Evolutionary conservation across 306 rosid genomes (phyloP).

Genomic region (Pyrus pyrifolia): DNA sequence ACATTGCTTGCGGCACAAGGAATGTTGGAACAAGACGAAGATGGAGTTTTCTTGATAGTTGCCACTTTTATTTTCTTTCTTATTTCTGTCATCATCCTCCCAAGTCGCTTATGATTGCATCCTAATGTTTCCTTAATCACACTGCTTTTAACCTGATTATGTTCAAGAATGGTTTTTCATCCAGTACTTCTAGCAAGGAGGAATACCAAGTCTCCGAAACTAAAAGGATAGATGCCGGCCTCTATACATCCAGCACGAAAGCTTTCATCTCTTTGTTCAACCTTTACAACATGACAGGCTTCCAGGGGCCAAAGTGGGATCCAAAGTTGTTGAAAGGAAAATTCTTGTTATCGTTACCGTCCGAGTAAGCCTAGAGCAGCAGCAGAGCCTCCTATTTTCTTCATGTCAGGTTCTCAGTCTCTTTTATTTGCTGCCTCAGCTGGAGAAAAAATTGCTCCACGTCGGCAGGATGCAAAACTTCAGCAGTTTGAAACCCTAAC

Average conservation of each 20-base stretch:
- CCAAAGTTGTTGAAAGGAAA: background rate
- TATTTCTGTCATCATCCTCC: background rate
- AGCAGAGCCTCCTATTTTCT: background rate
- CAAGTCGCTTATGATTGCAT: background rate
- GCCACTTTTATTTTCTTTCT: too few relatives aligned
- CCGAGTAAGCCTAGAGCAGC: background rate
- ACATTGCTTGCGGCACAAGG: background rate
- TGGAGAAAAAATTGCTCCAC: background rate
- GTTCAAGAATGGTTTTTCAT: background rate
- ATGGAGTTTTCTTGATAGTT: too few relatives aligned
- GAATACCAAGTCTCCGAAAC: background rate
- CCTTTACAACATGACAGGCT: background rate
- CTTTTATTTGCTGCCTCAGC: background rate
- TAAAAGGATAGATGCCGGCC: fast-evolving
- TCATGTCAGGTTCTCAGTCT: background rate
- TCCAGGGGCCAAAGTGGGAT: background rate
- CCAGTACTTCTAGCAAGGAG: background rate
- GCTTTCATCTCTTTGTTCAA: background rate
- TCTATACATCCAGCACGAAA: background rate
- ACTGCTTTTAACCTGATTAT: background rate
- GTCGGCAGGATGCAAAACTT: background rate
- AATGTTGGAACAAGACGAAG: background rate
- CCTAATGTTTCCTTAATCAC: background rate
- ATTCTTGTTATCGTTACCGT: background rate
- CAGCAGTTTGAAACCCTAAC: background rate